phyloP scores from a whole-genome alignment of 1,284 basidiomycete species.

The Tetrapyrgos nigripes region DNA sequence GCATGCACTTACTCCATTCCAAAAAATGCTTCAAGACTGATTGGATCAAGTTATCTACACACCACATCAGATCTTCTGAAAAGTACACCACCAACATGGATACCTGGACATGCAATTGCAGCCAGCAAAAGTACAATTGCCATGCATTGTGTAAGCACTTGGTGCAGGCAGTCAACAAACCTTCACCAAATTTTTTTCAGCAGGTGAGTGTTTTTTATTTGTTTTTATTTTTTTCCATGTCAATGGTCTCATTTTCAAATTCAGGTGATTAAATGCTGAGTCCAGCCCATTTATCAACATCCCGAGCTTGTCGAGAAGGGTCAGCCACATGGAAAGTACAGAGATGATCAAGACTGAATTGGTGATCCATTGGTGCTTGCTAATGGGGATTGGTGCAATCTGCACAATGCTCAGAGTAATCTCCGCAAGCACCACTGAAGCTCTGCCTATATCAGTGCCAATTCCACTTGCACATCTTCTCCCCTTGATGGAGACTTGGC shows the following conservation, averaged over 20 bases:
- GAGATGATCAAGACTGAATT: slow-evolving; percentile 25
- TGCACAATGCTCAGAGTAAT: no score
- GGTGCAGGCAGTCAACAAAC: no score
- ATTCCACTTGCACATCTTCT: no score
- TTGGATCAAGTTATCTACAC: slow-evolving; percentile 20
- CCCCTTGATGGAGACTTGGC: no score
- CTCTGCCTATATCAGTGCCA: no score
- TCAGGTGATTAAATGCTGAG: slow-evolving; percentile 24
- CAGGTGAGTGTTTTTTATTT: no score
- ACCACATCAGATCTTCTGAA: background rate
- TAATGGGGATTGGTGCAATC: slow-evolving; percentile 1
- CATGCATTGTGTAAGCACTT: no score
- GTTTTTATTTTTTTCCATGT: no score
- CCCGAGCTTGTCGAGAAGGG: slow-evolving; percentile 10
- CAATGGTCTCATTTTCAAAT: no score
- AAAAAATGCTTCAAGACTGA: slow-evolving; percentile 23
- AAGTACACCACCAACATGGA: slow-evolving; percentile 26
- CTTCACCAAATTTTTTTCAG: slow-evolving; percentile 33
- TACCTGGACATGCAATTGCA: slow-evolving; percentile 36
- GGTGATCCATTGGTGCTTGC: slow-evolving; percentile 10
- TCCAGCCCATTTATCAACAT: slow-evolving; percentile 25
- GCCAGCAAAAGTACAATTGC: slow-evolving; percentile 31
- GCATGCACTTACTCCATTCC: slow-evolving; percentile 9
- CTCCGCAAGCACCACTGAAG: no score
- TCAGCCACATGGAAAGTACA: background rate